Base-by-base conservation (phyloP, 1,139 yeast species). In the Magnusiomyces paraingens region DNA sequence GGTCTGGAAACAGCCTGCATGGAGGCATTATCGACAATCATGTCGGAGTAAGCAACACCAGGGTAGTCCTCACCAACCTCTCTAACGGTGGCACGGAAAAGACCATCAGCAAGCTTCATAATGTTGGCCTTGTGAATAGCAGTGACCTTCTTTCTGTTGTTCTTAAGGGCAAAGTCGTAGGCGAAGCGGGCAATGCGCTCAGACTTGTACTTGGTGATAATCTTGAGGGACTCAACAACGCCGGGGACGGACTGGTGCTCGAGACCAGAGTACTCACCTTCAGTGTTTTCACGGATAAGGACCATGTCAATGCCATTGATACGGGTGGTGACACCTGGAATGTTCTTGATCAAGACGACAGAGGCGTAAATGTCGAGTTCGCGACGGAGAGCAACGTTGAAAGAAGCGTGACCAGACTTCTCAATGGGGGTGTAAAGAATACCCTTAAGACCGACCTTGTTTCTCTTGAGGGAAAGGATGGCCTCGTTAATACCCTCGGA, bases 1-100 rank as follows among this genome's bases (percentile, higher is more conserved):
- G 98, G 98, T 75, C 85, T 81, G 58, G 98, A 91, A 61, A 93
- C 99, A 57, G 97, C 97, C 79, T 93, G 98, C 98, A 93, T 93
- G 61, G 97, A 88, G 59, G 99, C 97, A 70, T 93, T 93, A 77
- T 93, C 99, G 66, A 93, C 98, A 77, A 93, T 93, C 82, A 93
- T 87, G 74, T 91, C 96, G 72, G 83, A 84, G 65, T 84, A 90
- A 62, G 80, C 80, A 62, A 93, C 81, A 60, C 85, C 86, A 61
- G 95, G 93, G 78, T 91, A 90, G 72, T 86, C 91, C 66, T 81
- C 83, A 70, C 95, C 98, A 62, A 93, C 83, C 66, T 86, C 88
- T 73, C 89, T 85, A 67, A 91, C 89, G 62, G 96, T 91, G 73
- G 86, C 82, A 79, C 96, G 88, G 82, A 93, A 93, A 68, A 93